Conservation (phyloP, 257 asterid species). For the Solanum infundibuliforme region DNA sequence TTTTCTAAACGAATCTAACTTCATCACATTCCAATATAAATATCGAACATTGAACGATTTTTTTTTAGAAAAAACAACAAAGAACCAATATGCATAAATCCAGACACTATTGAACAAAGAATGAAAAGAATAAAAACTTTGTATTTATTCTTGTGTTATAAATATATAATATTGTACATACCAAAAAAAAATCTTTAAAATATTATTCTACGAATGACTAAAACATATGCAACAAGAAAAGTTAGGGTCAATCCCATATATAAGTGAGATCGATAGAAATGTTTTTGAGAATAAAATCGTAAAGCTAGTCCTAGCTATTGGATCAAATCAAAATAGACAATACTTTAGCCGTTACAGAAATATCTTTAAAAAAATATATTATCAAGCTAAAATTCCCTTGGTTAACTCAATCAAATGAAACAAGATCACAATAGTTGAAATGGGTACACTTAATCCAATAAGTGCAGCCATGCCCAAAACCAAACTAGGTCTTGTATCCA, state of each 20-base stretch:
- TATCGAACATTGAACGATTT: background rate
- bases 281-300: background rate
- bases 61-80: too few relatives aligned
- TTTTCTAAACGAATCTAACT: background rate
- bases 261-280: background rate
- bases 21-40: background rate
- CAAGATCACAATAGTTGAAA: conserved; percentile 5
- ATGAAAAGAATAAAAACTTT: background rate
- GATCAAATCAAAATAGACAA: background rate
- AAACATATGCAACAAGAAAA: background rate
- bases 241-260: background rate
- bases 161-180: too few relatives aligned
- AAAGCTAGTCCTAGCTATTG: background rate
- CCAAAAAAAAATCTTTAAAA: background rate
- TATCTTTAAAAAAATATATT: background rate
- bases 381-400: conserved; percentile 1
- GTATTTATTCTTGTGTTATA: background rate
- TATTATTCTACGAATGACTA: background rate
- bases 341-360: background rate
- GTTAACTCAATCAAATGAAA: conserved; percentile 14
- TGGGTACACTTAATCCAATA: conserved; percentile 14
- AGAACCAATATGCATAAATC: background rate
- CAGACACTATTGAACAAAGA: background rate
- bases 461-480: conserved; percentile 19
- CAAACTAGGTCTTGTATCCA: conserved; percentile 27